Evolutionary conservation across 2,329 filamentous ascomycete species (phyloP).

Genomic region (Alternaria brassicae): DNA sequence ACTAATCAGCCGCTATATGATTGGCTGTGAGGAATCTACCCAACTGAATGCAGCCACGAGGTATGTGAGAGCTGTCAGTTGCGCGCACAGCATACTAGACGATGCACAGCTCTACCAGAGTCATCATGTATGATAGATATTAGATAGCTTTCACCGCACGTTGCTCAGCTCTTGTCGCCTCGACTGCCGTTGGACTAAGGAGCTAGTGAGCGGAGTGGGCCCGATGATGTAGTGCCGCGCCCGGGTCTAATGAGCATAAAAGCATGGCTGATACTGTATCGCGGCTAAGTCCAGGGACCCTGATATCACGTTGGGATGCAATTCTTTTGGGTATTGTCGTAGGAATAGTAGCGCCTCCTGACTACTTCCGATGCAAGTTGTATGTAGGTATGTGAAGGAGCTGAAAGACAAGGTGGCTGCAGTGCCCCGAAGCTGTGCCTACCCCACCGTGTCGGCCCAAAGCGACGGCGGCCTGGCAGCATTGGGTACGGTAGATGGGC

Average conservation of each 20-base stretch:
- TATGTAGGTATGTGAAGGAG: neutral
- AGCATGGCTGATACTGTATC: constrained; percentile 13
- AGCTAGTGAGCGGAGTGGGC: constrained; percentile 11
- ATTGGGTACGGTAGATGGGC: constrained; percentile 7
- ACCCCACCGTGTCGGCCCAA: constrained; percentile 22
- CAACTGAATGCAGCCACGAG: neutral
- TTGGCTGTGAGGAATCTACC: constrained; percentile 1
- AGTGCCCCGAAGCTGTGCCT: neutral
- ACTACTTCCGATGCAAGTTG: neutral
- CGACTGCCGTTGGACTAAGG: constrained; percentile 8
- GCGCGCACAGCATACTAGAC: neutral
- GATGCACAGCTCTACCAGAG: neutral
- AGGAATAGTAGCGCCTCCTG: neutral
- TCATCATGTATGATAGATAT: neutral
- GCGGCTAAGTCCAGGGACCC: constrained; percentile 11
- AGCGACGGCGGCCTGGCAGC: constrained; percentile 13
- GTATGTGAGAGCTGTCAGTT: neutral
- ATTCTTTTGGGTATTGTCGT: neutral
- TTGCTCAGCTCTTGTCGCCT: neutral
- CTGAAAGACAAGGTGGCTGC: neutral
- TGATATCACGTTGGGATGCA: constrained; percentile 1
- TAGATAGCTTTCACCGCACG: neutral
- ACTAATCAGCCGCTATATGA: constrained; percentile 9
- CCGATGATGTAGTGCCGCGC: constrained; percentile 24
- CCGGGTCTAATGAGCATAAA: constrained; percentile 9